Evolutionary conservation across 1,139 yeast species (phyloP), one percentile per base, ranked within the genome.

Genomic region (Suhomyces kunorum): DNA sequence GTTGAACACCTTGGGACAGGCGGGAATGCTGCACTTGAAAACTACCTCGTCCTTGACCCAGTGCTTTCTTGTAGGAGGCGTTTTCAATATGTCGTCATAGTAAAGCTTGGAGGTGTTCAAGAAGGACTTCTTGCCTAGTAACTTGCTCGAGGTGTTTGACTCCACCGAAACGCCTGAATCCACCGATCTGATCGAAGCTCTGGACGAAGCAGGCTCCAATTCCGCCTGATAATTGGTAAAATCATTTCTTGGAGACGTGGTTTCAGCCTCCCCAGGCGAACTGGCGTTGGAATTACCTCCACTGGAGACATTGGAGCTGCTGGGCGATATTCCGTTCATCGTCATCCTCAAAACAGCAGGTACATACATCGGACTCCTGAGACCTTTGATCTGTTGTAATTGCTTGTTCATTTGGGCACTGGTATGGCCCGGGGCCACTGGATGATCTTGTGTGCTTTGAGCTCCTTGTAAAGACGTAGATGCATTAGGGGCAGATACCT

Each of bases 301-400:
- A 17, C 40, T 33, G 2, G 38, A 25, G 8, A 27, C 17, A n/a
- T 37, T 30, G 14, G 44, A 31, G 17, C 24, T 36, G 22, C 29
- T 27, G 13, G 53, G 49, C 9, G 51, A 48, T 3, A 36, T 27
- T n/a, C 48, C 47, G 14, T 40, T 47, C 34, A 41, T 25, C 3
- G 53, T 45, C 54, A 77, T 80, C 23, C 97, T 72, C 40, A 90
- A 68, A 6, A 89, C 98, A 0, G 96, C 96, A 0, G 98, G 97
- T 0, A 86, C 74, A 57, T 88, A 89, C 70, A 89, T 68, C 6
- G 97, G 97, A 53, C 86, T 83, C 54, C 89, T 78, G 42, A 88
- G 87, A 18, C 81, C 82, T 47, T 78, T 78, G 36, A 83, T 78
- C 49, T 83, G 88, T 53, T 80, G 76, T 28, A 72, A 51, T 38